Evolutionary conservation across 768 basidiomycete genomes (phyloP).

Genomic region (Boletus vermiculosoides): DNA sequence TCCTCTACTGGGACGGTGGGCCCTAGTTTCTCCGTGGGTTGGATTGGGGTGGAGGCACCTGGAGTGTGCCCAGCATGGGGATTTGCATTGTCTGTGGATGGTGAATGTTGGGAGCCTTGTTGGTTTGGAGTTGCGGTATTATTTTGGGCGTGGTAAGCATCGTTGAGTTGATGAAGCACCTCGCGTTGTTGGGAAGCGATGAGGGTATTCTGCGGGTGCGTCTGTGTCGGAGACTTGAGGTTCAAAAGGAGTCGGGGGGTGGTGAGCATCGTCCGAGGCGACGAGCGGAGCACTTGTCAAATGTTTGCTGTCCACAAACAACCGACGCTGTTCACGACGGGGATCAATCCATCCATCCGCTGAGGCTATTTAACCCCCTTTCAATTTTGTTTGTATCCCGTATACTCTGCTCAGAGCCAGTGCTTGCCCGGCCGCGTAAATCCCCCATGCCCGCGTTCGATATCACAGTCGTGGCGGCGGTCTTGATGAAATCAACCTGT

Average conservation of each 20-base stretch:
- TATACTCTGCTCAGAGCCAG: too few relatives aligned
- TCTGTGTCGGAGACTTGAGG: slow-evolving; percentile 30
- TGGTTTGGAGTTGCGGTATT: slow-evolving; percentile 12
- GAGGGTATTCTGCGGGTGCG: slow-evolving; percentile 29
- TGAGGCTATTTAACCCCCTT: too few relatives aligned
- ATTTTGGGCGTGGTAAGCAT: slow-evolving; percentile 31
- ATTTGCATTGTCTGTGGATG: slow-evolving; percentile 47
- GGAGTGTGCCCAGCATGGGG: slow-evolving; percentile 73
- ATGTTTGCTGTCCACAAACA: slow-evolving; percentile 34
- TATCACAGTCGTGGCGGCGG: too few relatives aligned
- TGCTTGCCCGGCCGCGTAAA: too few relatives aligned
- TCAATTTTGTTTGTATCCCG: too few relatives aligned
- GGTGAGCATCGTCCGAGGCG: slow-evolving; percentile 31
- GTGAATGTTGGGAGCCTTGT: slow-evolving; percentile 33
- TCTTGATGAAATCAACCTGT: too few relatives aligned
- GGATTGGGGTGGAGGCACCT: slow-evolving; percentile 56
- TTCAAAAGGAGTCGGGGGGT: slow-evolving; percentile 35
- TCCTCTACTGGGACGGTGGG: slow-evolving; percentile 54
- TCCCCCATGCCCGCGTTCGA: too few relatives aligned
- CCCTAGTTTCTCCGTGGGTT: slow-evolving; percentile 37
- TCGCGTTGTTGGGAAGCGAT: slow-evolving; percentile 28
- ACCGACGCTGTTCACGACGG: slow-evolving; percentile 25
- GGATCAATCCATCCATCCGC: too few relatives aligned
- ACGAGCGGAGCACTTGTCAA: slow-evolving; percentile 20
- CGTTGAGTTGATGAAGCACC: slow-evolving; percentile 29